phyloP scores from a whole-genome alignment of 73 alveolate species.

The Tetrahymena malaccensis region DNA sequence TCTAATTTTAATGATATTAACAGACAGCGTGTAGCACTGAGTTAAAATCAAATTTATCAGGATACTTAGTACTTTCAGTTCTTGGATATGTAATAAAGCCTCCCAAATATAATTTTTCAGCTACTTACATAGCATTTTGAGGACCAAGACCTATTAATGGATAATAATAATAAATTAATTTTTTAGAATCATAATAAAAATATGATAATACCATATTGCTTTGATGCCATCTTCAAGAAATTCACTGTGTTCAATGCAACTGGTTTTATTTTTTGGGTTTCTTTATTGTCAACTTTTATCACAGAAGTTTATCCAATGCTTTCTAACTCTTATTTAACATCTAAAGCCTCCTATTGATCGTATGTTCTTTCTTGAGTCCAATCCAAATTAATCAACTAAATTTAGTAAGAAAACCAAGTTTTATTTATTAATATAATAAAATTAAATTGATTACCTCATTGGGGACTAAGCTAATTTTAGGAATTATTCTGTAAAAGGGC shows the following conservation, averaged over 20 bases:
- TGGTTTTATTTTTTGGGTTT: conserved; percentile 73
- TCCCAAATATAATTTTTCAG: conserved; percentile 96
- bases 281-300: conserved; percentile 32
- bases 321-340: not conserved
- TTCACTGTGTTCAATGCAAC: conserved; percentile 93
- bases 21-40: conserved; percentile 62
- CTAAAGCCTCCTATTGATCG: conserved; percentile 41
- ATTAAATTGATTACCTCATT: conserved; percentile 33
- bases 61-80: conserved; percentile 96
- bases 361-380: conserved; percentile 40
- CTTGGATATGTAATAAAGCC: conserved; percentile 99
- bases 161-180: not conserved
- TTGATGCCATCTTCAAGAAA: conserved; percentile 85
- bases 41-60: conserved; percentile 79
- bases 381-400: conserved; percentile 13
- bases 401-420: not conserved
- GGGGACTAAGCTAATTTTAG: not conserved
- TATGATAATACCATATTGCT: conserved; percentile 10
- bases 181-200: not conserved
- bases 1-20: not conserved
- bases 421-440: not conserved
- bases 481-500: conserved; percentile 71
- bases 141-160: conserved; percentile 80
- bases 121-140: conserved; percentile 92
- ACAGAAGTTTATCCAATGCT: conserved; percentile 31